Evolutionary conservation across 1,284 basidiomycete species (phyloP).

Genomic region (Lentinula novae-zelandiae): DNA sequence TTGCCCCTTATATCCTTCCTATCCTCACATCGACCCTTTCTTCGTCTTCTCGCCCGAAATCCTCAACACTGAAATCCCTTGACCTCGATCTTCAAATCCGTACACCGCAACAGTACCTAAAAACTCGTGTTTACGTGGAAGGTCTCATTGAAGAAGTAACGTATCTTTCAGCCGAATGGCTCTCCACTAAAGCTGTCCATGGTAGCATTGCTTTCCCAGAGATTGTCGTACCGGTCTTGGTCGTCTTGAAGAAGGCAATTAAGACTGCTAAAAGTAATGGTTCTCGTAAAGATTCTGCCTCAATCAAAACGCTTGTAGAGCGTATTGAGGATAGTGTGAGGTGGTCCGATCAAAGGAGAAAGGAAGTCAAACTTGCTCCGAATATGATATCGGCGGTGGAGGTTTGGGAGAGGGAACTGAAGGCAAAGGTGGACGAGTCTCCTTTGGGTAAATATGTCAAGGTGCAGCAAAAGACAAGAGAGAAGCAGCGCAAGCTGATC

Average conservation of each 20-base stretch:
- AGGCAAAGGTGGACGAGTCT: constrained; percentile 61
- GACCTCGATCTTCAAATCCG: constrained; percentile 89
- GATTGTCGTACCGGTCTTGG: constrained; percentile 81
- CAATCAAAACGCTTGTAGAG: constrained; percentile 77
- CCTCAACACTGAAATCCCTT: constrained; percentile 86
- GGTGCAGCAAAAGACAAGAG: constrained; percentile 77
- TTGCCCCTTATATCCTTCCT: constrained; percentile 85
- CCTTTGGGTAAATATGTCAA: constrained; percentile 81
- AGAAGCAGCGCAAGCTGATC: constrained; percentile 68
- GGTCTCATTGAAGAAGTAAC: constrained; percentile 80
- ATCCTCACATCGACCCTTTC: constrained; percentile 81
- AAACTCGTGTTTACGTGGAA: constrained; percentile 86
- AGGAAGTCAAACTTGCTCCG: constrained; percentile 71
- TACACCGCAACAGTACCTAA: constrained; percentile 84
- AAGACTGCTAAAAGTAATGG: constrained; percentile 51
- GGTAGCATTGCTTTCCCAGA: constrained; percentile 93
- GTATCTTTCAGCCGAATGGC: constrained; percentile 82
- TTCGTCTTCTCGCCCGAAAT: constrained; percentile 72
- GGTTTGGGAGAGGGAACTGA: constrained; percentile 66
- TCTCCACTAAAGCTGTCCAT: constrained; percentile 57
- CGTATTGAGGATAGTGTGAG: constrained; percentile 79
- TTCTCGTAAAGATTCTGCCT: constrained; percentile 51
- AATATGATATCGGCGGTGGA: constrained; percentile 65
- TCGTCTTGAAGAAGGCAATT: constrained; percentile 63
- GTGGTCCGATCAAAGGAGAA: constrained; percentile 73